These are phyloP conservation scores for Herpetomonas muscarum DNA, from an alignment of 208 protist genomes.

Conservation along the genomic window DNA sequence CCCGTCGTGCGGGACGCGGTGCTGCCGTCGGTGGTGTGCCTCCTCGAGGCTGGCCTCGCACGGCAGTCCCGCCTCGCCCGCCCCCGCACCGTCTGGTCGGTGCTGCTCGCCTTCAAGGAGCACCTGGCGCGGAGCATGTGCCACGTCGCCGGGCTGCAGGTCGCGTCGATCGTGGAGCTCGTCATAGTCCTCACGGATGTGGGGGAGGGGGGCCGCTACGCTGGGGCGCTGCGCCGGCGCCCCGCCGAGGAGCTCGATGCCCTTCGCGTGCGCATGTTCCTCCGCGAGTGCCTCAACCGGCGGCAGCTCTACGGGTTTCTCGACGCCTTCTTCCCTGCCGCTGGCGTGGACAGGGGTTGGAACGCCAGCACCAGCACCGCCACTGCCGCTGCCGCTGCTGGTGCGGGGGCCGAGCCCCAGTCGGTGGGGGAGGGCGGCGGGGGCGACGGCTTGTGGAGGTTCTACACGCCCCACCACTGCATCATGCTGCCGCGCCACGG, in stretches of 20 bases:
- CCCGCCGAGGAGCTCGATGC: constrained; percentile 27
- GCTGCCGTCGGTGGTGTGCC: constrained; percentile 20
- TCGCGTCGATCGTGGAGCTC: constrained; percentile 28
- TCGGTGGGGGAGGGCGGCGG: constrained; percentile 10
- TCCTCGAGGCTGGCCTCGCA: constrained; percentile 29
- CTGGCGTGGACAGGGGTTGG: constrained; percentile 9
- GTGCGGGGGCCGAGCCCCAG: constrained; percentile 13
- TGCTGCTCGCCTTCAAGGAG: constrained; percentile 23
- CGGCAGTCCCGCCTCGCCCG: constrained; percentile 23
- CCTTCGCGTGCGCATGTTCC: constrained; percentile 37
- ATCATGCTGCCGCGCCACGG: constrained; percentile 16
- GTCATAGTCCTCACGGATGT: constrained; percentile 31
- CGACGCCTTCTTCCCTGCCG: constrained; percentile 24
- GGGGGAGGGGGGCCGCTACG: constrained; percentile 14
- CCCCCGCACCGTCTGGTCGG: constrained; percentile 31
- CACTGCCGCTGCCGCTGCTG: no score
- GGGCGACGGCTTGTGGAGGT: constrained; percentile 26
- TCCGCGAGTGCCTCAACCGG: constrained; percentile 46
- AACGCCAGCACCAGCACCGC: no score
- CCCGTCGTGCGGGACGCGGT: constrained; percentile 22
- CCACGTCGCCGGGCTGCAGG: constrained; percentile 23
- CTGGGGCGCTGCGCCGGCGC: constrained; percentile 9
- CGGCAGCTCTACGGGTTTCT: constrained; percentile 31
- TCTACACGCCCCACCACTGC: constrained; percentile 28
- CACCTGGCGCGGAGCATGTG: constrained; percentile 23